Evolutionary conservation across 192 early-diverging fungal species (phyloP), one percentile per base, ranked within the genome.

Genomic region (Chytriomyces hyalinus): DNA sequence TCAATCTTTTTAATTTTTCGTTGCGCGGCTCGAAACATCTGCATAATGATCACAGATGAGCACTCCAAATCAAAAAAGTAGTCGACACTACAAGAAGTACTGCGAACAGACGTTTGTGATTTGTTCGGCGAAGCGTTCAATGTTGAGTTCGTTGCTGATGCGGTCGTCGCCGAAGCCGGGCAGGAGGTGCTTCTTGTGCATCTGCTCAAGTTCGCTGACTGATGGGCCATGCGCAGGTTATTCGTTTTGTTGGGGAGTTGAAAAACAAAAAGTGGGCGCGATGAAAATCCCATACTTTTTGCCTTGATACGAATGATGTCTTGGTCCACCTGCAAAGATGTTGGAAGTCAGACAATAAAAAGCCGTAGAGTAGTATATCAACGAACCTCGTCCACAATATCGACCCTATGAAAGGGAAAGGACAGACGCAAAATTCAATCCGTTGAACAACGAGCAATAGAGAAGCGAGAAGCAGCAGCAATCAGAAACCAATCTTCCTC

Each of bases 141-240:
- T 98, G 61, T 91, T 92, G 65, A 86, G 72, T 59, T 89, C 86
- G 49, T 84, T 85, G 3, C 80, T 87, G 0, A 88, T 82, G 22
- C 91, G 88, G 83, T 99, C 96, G 69, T 97, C 94, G 9, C 49
- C 26, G 73, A 99, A 99, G 45, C 96, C 96, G 20, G 97, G 97
- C 65, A 98, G 78, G 17, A 96, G 80, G 78, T 96, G 93, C 73
- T 92, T 92, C 75, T 91, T 93, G 82, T 99, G 95, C 84, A 96
- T 88, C 6, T 65, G 83, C 46, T 95, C 92, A 7, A 98, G 87
- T 24, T 86, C 87, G 73, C 83, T 81, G 47, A 94, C 93, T 87
- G 81, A 13, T 68, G 26, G 43, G 49, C 61, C 20, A 15, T 48
- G 50, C 10, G 43, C 17, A 61, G 49, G 26, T 68, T 47, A 13